Conservation (phyloP, 768 basidiomycete species). For the Lyophyllum shimeji region DNA sequence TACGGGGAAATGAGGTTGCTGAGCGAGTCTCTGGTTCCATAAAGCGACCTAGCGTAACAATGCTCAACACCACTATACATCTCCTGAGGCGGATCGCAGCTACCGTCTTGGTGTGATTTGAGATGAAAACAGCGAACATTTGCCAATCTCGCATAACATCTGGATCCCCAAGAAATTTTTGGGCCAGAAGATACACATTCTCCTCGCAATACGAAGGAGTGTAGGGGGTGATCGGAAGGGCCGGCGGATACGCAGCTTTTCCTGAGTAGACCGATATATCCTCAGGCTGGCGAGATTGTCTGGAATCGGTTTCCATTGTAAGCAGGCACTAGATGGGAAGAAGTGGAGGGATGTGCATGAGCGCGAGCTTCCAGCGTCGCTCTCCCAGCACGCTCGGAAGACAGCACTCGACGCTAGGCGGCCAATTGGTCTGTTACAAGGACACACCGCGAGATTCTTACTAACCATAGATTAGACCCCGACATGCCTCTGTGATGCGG, state of each 20-base stretch:
- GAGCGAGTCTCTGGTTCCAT: constrained; percentile 55
- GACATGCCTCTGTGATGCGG: too few species aligned
- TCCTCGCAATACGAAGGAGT: constrained; percentile 73
- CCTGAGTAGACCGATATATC: not conserved
- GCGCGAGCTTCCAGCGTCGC: not conserved
- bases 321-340: not conserved
- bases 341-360: not conserved
- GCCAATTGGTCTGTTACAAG: too few species aligned
- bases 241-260: constrained; percentile 22
- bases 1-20: constrained; percentile 35
- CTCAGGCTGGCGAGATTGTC: not conserved
- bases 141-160: constrained; percentile 42
- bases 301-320: not conserved
- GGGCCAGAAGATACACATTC: constrained; percentile 62
- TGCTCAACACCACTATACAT: not conserved
- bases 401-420: too few species aligned
- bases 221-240: constrained; percentile 45
- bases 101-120: constrained; percentile 60
- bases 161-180: constrained; percentile 35
- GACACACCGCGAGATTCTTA: too few species aligned
- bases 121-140: constrained; percentile 60
- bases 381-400: too few species aligned
- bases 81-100: not conserved
- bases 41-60: constrained; percentile 53
- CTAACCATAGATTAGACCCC: too few species aligned